Base-by-base conservation (phyloP, 169 alveolate genomes). In the Plasmodium ovale region DNA sequence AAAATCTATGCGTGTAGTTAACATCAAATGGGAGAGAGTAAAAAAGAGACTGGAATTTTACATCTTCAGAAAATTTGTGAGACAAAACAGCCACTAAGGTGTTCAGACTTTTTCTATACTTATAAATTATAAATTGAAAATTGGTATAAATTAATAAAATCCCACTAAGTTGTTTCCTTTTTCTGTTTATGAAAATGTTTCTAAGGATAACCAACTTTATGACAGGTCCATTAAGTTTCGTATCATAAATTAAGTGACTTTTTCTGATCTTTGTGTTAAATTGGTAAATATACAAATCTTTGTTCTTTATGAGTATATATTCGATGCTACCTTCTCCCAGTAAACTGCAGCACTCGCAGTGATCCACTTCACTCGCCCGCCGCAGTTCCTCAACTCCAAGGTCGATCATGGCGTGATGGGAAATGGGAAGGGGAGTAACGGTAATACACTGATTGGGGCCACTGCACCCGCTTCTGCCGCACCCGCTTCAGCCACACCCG, bases 361-460 rank as follows among this genome's bases (percentile, higher is more conserved):
- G 88, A 53, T 74, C 88, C 21, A 19, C 31, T 25, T 74, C 88
- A 51, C 88, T 74, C 16, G 88, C 33, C n/a, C 53, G 58, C 3
- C 88, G 19, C 33, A 74, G 16, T 7, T 74, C 74, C n/a, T 53
- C 65, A 16, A 74, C 53, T 12, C 44, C 37, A 3, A 74, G 25
- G 14, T 60, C 72, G 3, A 74, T 74, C 88, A 74, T 74, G 58
- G n/a, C n/a, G n/a, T n/a, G n/a, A n/a, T n/a, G n/a, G n/a, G n/a
- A n/a, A n/a, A n/a, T n/a, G n/a, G n/a, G n/a, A n/a, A n/a, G n/a
- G n/a, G n/a, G n/a, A n/a, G n/a, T n/a, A n/a, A n/a, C n/a, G n/a
- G n/a, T n/a, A n/a, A n/a, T n/a, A n/a, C n/a, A n/a, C n/a, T n/a
- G n/a, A n/a, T n/a, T n/a, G n/a, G n/a, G n/a, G n/a, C n/a, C n/a